Base-by-base conservation (phyloP, 1,284 basidiomycete species). In the Fomes fomentarius region DNA sequence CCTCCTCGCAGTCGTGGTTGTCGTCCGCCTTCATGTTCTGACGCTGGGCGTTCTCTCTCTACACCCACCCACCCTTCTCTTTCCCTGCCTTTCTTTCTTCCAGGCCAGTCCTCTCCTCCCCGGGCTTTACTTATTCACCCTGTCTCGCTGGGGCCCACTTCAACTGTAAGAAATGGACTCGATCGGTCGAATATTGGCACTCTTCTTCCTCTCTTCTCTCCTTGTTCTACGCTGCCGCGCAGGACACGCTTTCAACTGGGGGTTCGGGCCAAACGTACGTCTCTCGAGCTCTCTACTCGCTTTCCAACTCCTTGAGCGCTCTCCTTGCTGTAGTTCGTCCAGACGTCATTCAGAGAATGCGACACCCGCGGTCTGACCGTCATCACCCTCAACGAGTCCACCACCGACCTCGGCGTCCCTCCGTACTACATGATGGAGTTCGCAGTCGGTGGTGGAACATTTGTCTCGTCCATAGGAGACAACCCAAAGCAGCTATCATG, bases 361-460 rank as follows among this genome's bases (percentile, higher is more conserved):
- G 56, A 64, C 28, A 61, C 42, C 14, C 25, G 56, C 7, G 31
- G 50, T 11, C 40, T 69, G 22, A 30, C 47, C 1, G 53, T 67
- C n/a, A 48, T 60, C 30, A 44, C 61, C 0, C 40, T 64, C 24
- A 58, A 58, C 26, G 25, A 35, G 22, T 55, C 61, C 25, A 47
- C 53, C 14, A 37, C 57, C 2, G 44, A 42, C 15, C 26, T 63
- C 22, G 77, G 74, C 0, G 63, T 69, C 1, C 72, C 79, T 3
- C 80, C 79, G 1, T 84, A 76, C 58, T 81, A 77, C 62, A 76
- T 83, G 74, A 69, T 79, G 28, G 76, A 79, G 0, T 75, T 77
- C 50, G 74, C 74, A 31, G 50, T 70, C 7, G 70, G 70, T 4
- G 76, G 77, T 4, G 70, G 74, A 4, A 75, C 79, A 0, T 74